These are phyloP conservation scores for Teratosphaeria zuluensis DNA, from an alignment of 2,329 filamentous ascomycete species.

Conservation along the genomic window DNA sequence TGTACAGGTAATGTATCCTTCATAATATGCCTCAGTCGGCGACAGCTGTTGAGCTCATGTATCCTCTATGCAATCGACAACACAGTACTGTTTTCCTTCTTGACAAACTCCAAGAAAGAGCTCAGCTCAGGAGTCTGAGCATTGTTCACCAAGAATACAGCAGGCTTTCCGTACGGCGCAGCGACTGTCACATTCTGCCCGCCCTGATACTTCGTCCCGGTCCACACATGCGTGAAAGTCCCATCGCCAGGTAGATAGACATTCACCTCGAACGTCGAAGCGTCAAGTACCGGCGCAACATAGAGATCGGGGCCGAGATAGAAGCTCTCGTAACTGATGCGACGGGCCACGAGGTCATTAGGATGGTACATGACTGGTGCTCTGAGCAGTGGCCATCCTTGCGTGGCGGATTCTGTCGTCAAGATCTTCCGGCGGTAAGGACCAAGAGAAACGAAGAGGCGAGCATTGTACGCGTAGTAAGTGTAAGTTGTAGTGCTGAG, in stretches of 20 bases:
- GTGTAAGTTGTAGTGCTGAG: conserved; percentile 19
- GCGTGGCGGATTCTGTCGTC: conserved; percentile 15
- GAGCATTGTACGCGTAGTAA: conserved; percentile 28
- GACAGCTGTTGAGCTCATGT: not conserved
- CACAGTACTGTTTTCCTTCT: conserved; percentile 15
- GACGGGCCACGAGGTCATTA: conserved; percentile 11
- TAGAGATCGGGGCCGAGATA: conserved; percentile 20
- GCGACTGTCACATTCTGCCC: conserved; percentile 16
- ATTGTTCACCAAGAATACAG: conserved; percentile 19
- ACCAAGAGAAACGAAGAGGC: conserved; percentile 26
- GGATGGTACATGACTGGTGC: conserved; percentile 19
- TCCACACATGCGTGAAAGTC: conserved; percentile 21
- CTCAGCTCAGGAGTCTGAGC: conserved; percentile 13
- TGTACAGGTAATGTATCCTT: not conserved
- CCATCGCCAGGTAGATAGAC: conserved; percentile 18
- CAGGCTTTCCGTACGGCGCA: conserved; percentile 21
- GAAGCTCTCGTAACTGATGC: conserved; percentile 21
- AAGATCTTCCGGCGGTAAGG: conserved; percentile 25
- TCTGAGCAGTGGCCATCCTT: conserved; percentile 21
- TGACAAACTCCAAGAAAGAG: conserved; percentile 20
- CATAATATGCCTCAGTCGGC: not conserved
- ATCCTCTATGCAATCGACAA: not conserved
- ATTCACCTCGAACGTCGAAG: conserved; percentile 11
- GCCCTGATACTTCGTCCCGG: conserved; percentile 12
- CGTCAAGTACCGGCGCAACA: conserved; percentile 21